Conservation (phyloP, 192 early-diverging fungal species). For the Podochytrium sp. region DNA sequence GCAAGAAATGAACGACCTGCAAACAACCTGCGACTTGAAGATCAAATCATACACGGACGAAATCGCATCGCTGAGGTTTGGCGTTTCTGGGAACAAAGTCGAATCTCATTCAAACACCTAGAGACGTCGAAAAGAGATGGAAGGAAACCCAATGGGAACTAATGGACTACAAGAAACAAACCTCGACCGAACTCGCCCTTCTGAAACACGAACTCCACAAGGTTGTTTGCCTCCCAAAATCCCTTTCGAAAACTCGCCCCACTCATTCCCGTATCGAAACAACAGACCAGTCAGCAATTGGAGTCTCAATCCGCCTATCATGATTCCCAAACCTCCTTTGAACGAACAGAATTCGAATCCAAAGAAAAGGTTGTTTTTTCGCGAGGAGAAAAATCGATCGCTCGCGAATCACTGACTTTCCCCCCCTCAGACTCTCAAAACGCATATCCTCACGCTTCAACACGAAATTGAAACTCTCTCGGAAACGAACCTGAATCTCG, state of each 20-base stretch:
- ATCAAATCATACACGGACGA: constrained; percentile 8
- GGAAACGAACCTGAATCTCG: neutral
- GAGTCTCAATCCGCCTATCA: neutral
- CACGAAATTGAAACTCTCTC: constrained; percentile 15
- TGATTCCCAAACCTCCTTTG: neutral
- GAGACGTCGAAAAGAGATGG: constrained; percentile 18
- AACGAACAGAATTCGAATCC: neutral
- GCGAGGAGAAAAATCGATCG: no score
- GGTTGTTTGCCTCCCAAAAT: neutral
- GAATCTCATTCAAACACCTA: neutral
- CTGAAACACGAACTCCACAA: constrained; percentile 26
- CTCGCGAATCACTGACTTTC: no score
- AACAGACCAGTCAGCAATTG: constrained; percentile 6
- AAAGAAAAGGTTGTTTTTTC: neutral
- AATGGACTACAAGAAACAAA: constrained; percentile 15
- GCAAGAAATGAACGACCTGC: neutral
- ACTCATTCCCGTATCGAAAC: neutral
- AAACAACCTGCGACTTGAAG: constrained; percentile 23
- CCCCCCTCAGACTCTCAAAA: neutral
- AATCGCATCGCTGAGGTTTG: neutral
- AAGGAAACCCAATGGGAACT: constrained; percentile 14
- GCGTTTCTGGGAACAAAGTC: neutral
- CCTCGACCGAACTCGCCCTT: neutral
- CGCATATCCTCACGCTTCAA: neutral
- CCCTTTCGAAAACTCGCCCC: neutral